Base-by-base conservation (phyloP, 495 filamentous ascomycete genomes). In the Pseudomonodictys pantanalensis region DNA sequence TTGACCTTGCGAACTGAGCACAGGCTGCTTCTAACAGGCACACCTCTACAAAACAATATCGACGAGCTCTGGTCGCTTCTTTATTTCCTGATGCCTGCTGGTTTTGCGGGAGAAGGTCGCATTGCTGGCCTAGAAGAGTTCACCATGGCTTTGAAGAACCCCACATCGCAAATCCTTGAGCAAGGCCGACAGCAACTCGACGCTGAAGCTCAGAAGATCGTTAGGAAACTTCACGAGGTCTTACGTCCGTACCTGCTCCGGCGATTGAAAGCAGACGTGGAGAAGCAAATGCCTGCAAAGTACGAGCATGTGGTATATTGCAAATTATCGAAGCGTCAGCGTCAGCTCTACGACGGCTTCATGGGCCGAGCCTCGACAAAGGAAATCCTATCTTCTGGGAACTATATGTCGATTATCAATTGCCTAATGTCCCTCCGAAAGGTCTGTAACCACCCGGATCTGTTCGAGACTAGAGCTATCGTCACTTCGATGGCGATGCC, bases 261-360 rank as follows among this genome's bases (percentile, higher is more conserved):
- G 42, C 82, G 95, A 58, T 76, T 99, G 35, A 99, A 99, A 74
- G 89, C 92, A 42, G 95, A 99, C 69, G 95, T 99, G 22, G 95
- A 99, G 77, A 97, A 99, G 73, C 92, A 97, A 68, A 96, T 99
- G 91, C 95, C 95, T 0, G 91, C 83, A 26, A 99, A 99, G 69
- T 96, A 95, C 66, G 95, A 99, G 69, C 91, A 95, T 69, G 90
- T 99, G 28, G 87, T 97, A 48, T 92, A 92, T 66, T 99, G 95
- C 71, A 84, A 91, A 33, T 79, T 99, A 1, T 96, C 91, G 11
- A 96, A 96, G 69, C 84, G 95, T 22, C 95, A 99, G 68, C 83
- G 95, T 33, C 92, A 92, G 71, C 73, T 99, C 17, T 99, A 99
- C 69, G 92, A 99, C 73, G 92, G 91, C 3, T 99, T 97, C 72